A percentile compares a stretch with the other conserved stretches of the same genome.
These are phyloP conservation scores for Trypanosoma theileri DNA, from an alignment of 208 protist genomes.

Conservation along the genomic window DNA sequence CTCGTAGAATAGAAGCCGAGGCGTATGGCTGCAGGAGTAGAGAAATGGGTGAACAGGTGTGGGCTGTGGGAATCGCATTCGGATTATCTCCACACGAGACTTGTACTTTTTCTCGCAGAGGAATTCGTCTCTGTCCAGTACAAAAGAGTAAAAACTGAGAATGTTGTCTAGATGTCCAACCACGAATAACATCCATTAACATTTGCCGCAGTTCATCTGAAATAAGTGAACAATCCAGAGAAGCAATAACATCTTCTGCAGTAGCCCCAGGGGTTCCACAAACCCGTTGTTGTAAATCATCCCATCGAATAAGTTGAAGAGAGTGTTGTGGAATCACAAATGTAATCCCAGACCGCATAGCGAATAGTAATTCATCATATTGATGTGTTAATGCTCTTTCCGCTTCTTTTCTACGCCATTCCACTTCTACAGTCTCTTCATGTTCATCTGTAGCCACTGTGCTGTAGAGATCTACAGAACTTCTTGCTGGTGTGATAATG, in stretches of 20 bases:
- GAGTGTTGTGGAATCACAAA: slow-evolving; percentile 52
- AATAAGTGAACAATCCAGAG: slow-evolving; percentile 62
- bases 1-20: slow-evolving; percentile 41
- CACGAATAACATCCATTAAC: slow-evolving; percentile 59
- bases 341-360: slow-evolving; percentile 69
- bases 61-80: slow-evolving; percentile 68
- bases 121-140: slow-evolving; percentile 79
- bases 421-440: slow-evolving; percentile 23
- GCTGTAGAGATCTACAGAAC: not conserved
- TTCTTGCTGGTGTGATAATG: not conserved
- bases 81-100: slow-evolving; percentile 84
- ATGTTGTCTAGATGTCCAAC: slow-evolving; percentile 51
- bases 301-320: slow-evolving; percentile 72
- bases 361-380: slow-evolving; percentile 70
- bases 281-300: slow-evolving; percentile 80
- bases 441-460: not conserved
- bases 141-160: slow-evolving; percentile 85
- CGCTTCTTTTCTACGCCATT: slow-evolving; percentile 44
- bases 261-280: slow-evolving; percentile 55
- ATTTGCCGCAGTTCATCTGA: slow-evolving; percentile 41
- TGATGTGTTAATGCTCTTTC: slow-evolving; percentile 77
- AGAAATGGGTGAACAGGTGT: slow-evolving; percentile 90
- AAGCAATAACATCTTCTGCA: slow-evolving; percentile 70
- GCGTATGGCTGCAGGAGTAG: slow-evolving; percentile 80
- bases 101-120: slow-evolving; percentile 77